Evolutionary conservation across 257 asterid genomes (phyloP).

Genomic region (Cinchona pubescens): DNA sequence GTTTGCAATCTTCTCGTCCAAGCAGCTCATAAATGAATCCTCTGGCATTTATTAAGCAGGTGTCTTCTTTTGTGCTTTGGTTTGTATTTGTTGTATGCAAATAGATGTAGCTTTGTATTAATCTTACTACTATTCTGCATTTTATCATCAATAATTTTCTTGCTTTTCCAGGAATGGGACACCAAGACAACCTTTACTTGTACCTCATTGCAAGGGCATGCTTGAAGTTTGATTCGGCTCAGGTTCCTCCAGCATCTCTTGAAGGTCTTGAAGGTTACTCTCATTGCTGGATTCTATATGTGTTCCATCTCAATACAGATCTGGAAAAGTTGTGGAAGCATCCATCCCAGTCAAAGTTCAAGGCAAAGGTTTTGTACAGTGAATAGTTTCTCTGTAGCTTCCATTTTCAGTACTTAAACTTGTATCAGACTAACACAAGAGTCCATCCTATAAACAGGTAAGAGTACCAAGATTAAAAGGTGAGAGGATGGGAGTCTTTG

Average conservation of each 20-base stretch:
- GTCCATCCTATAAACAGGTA: slow-evolving; percentile 48
- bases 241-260: slow-evolving; percentile 82
- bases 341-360: slow-evolving; percentile 77
- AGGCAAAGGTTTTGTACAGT: slow-evolving; percentile 67
- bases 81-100: not conserved
- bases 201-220: slow-evolving; percentile 90
- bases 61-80: not conserved
- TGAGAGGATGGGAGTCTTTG: slow-evolving; percentile 83
- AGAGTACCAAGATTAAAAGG: slow-evolving; percentile 89
- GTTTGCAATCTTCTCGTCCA: not conserved
- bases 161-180: slow-evolving; percentile 70
- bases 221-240: slow-evolving; percentile 56
- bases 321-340: slow-evolving; percentile 87
- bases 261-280: slow-evolving; percentile 89
- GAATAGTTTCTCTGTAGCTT: not conserved
- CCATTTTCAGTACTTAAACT: not conserved
- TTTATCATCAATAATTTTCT: slow-evolving; percentile 5
- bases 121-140: not conserved
- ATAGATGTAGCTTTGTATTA: not conserved
- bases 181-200: slow-evolving; percentile 96
- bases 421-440: not conserved
- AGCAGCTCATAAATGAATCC: not conserved
- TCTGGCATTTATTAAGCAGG: not conserved
- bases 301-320: slow-evolving; percentile 89
- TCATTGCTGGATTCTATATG: slow-evolving; percentile 91